Conservation (phyloP, 2,329 filamentous ascomycete species). For the Aspergillus pseudonomiae region DNA sequence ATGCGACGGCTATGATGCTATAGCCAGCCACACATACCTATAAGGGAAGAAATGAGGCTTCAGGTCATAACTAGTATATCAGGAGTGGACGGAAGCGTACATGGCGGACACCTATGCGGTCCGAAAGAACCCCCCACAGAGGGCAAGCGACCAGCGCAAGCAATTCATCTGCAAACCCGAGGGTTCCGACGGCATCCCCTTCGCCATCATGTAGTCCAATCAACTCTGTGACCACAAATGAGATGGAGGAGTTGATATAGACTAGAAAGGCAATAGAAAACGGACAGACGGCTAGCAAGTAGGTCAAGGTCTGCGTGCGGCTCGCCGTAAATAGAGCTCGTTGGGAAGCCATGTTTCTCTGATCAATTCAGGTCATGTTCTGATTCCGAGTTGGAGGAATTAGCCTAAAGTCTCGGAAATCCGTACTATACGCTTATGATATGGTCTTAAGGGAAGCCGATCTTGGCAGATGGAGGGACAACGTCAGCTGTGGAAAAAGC, state of each 20-base stretch:
- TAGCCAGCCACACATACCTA: constrained; percentile 73
- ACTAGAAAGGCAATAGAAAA: constrained; percentile 69
- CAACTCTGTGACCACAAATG: constrained; percentile 66
- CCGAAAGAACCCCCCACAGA: constrained; percentile 53
- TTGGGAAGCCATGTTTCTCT: constrained; percentile 30
- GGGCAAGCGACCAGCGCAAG: constrained; percentile 53
- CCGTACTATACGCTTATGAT: background rate
- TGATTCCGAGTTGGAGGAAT: background rate
- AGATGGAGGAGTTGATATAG: constrained; percentile 66
- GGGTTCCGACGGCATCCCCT: constrained; percentile 62
- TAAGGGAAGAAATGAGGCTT: constrained; percentile 2
- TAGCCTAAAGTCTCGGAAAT: background rate
- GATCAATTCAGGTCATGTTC: background rate
- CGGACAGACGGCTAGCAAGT: constrained; percentile 64
- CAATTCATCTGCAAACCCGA: constrained; percentile 55
- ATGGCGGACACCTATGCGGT: constrained; percentile 51
- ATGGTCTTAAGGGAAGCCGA: background rate
- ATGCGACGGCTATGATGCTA: constrained; percentile 72
- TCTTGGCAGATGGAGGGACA: background rate
- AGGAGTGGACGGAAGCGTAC: constrained; percentile 34
- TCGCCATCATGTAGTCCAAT: constrained; percentile 59
- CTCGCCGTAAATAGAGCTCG: constrained; percentile 58
- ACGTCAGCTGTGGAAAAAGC: background rate
- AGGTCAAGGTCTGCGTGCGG: constrained; percentile 59
- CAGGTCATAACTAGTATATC: background rate